Evolutionary conservation across 2,329 filamentous ascomycete genomes (phyloP).

Genomic region (Trichoderma atrobrunneum): DNA sequence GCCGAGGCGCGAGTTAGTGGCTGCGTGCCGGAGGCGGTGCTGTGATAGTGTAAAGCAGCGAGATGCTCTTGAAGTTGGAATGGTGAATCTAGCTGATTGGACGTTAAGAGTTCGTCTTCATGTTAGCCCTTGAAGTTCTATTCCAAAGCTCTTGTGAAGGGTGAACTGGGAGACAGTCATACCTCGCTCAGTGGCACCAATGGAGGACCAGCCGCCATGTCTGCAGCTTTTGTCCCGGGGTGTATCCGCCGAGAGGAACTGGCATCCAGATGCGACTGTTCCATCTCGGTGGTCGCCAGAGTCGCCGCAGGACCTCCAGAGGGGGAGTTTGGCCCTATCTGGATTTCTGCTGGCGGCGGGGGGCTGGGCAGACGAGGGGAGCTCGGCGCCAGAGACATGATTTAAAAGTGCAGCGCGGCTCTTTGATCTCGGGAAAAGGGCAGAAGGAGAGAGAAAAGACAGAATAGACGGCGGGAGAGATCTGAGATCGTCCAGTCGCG

Average conservation of each 20-base stretch:
- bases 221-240: conserved; percentile 83
- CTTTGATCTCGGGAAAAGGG: neutral
- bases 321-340: conserved; percentile 78
- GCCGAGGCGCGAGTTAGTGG: conserved; percentile 77
- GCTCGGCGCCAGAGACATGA: conserved; percentile 63
- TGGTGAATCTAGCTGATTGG: conserved; percentile 79
- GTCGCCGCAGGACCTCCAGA: conserved; percentile 53
- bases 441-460: neutral
- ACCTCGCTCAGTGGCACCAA: conserved; percentile 83
- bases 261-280: conserved; percentile 63
- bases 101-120: neutral
- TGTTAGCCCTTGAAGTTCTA: neutral
- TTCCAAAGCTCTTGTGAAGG: neutral
- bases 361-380: conserved; percentile 93
- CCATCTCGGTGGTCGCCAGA: conserved; percentile 60
- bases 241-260: conserved; percentile 82
- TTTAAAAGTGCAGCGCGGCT: conserved; percentile 18
- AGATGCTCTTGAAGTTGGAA: conserved; percentile 98
- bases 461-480: neutral
- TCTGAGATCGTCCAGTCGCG: neutral
- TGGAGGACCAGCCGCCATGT: conserved; percentile 91
- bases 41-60: conserved; percentile 82
- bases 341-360: conserved; percentile 90
- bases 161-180: conserved; percentile 6
- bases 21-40: conserved; percentile 64